phyloP scores from a whole-genome alignment of 805 yeast genomes.

The Cyberlindnera xylosilytica region DNA sequence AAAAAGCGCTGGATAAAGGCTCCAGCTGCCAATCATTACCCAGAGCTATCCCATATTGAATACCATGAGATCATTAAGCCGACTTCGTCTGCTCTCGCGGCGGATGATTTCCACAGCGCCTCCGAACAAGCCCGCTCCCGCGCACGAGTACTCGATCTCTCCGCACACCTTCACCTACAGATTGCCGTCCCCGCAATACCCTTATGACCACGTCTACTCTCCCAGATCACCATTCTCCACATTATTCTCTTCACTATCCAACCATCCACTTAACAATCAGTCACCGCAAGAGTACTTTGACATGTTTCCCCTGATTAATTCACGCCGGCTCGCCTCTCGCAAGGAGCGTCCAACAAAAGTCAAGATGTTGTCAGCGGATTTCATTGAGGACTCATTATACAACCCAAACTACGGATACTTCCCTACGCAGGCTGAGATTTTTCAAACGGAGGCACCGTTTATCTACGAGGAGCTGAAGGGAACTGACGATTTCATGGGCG shows the following conservation, averaged over 20 bases:
- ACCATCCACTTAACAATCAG: conserved; percentile 17
- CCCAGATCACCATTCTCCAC: conserved; percentile 15
- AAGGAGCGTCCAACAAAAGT: conserved; percentile 52
- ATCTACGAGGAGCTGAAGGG: conserved; percentile 54
- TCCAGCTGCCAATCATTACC: too few relatives aligned
- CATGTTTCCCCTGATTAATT: conserved; percentile 18
- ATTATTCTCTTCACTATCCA: conserved; percentile 16
- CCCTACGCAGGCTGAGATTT: conserved; percentile 72
- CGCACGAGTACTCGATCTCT: conserved; percentile 23
- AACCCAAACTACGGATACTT: conserved; percentile 84
- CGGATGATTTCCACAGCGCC: not conserved
- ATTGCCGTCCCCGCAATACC: conserved; percentile 18
- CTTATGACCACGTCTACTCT: conserved; percentile 12
- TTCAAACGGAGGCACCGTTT: conserved; percentile 63
- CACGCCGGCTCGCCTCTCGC: conserved; percentile 25
- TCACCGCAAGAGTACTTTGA: conserved; percentile 21
- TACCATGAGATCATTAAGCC: not conserved
- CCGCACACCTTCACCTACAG: conserved; percentile 22
- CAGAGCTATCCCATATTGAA: too few relatives aligned
- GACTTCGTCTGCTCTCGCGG: not conserved
- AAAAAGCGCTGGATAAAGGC: too few relatives aligned
- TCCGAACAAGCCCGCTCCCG: not conserved
- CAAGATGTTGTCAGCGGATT: conserved; percentile 74
- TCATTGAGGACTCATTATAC: conserved; percentile 81
- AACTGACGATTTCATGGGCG: conserved; percentile 65